Evolutionary conservation across 164 flowering plant species (phyloP), one percentile per base, ranked within the genome.

Genomic region (Aristolochia contorta): DNA sequence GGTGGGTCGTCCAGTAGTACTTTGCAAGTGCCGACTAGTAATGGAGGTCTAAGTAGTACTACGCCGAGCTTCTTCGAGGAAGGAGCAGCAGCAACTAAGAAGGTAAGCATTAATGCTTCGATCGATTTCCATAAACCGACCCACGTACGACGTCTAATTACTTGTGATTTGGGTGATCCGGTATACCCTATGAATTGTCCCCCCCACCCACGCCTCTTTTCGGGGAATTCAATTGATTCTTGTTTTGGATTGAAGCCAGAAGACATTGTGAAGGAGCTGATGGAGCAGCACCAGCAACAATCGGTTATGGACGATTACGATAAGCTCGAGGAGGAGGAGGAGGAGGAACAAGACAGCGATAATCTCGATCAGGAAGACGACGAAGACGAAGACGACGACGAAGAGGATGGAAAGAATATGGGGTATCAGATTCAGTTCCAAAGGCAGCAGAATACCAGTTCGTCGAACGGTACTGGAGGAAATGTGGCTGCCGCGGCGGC

Each of bases 221-320:
- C 10, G 15, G 27, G 49, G 23, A 33, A 23, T 49, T 37, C 56
- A 67, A 65, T 66, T 80, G 81, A 80, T 79, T 72, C 48, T 71
- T 67, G 69, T 62, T 68, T 74, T 67, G 72, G 60, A 73, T 72
- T 83, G 88, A 83, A 83, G 88, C 88, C 88, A 79, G 88, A 75
- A 79, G 88, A 77, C 88, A 76, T 78, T 65, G 75, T 81, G 83
- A 83, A 75, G 74, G 82, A 75, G 79, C 60, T 80, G 70, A 75
- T 75, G 63, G 67, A 56, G 59, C 70, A 56, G 12, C 49, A 45
- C 3, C 67, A 50, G 59, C 69, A 53, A n/a, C 58, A 41, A 54
- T 32, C 46, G 22, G 58, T 66, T 18, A 53, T 52, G 47, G 63
- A 43, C 47, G 58, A 60, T 30, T 52, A 59, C n/a, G 64, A 58